phyloP scores from a whole-genome alignment of 2,329 filamentous ascomycete genomes.

The Ceratocystiopsis minuta region DNA sequence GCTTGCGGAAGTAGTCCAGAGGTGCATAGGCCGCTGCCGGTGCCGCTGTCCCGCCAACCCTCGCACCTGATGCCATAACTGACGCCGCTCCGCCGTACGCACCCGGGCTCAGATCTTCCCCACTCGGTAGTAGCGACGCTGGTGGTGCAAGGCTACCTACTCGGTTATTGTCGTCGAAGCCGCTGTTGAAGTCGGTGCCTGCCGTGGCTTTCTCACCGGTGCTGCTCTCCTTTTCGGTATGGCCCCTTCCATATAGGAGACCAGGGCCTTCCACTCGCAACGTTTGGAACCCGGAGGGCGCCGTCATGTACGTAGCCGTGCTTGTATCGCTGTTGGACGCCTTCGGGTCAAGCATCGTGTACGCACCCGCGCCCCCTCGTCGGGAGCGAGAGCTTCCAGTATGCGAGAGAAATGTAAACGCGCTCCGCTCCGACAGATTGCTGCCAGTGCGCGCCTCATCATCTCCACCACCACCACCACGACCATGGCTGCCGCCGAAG shows the following conservation, averaged over 20 bases:
- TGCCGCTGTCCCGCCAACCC: background rate
- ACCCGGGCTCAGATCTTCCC: background rate
- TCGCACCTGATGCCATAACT: background rate
- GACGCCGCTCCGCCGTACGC: slow-evolving; percentile 2
- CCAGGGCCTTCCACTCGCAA: slow-evolving; percentile 35
- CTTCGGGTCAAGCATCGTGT: slow-evolving; percentile 4
- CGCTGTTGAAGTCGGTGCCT: background rate
- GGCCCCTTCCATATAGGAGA: slow-evolving; percentile 20
- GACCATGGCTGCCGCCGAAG: background rate
- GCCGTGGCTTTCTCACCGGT: background rate
- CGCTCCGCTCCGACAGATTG: slow-evolving; percentile 36
- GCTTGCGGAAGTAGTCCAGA: background rate
- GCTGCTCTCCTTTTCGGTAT: slow-evolving; percentile 7
- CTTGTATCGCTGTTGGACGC: slow-evolving; percentile 6
- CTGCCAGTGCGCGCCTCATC: slow-evolving; percentile 37
- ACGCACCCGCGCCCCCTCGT: slow-evolving; percentile 11
- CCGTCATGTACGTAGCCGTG: slow-evolving; percentile 11
- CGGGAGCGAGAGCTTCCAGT: slow-evolving; percentile 16
- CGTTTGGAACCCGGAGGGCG: slow-evolving; percentile 31
- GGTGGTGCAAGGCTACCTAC: background rate
- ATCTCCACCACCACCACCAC: slow-evolving; percentile 12
- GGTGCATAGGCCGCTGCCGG: background rate
- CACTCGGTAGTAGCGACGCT: background rate
- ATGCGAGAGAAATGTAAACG: slow-evolving; percentile 18
- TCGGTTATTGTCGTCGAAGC: background rate